phyloP scores from a whole-genome alignment of 1,284 basidiomycete species.

The Microbotryomycetes sp. region DNA sequence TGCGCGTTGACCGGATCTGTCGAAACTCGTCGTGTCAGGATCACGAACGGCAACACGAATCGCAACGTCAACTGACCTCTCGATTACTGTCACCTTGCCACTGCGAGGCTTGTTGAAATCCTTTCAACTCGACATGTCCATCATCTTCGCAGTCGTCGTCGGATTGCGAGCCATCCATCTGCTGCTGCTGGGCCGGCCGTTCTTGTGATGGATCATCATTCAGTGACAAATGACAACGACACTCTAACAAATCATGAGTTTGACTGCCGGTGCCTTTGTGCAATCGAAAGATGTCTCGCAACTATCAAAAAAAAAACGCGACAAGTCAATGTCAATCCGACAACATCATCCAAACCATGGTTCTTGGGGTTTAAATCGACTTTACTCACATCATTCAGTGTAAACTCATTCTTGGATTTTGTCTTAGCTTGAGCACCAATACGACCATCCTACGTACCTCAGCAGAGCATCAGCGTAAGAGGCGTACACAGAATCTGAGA shows the following conservation, averaged over 20 bases:
- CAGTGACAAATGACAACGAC: constrained; percentile 30
- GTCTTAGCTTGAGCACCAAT: not conserved
- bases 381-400: constrained; percentile 66
- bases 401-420: constrained; percentile 63
- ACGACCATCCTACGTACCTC: constrained; percentile 27
- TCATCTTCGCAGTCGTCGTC: constrained; percentile 44
- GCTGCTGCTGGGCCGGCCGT: constrained; percentile 35
- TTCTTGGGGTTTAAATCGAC: too few relatives aligned
- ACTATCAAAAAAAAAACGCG: constrained; percentile 45
- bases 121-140: constrained; percentile 38
- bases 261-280: constrained; percentile 75
- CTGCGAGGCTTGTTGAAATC: constrained; percentile 68
- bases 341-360: too few relatives aligned
- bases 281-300: constrained; percentile 84
- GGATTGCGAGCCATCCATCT: not conserved
- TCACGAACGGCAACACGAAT: constrained; percentile 4
- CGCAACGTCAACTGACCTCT: not conserved
- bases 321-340: too few relatives aligned
- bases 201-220: constrained; percentile 27
- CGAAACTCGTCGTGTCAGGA: constrained; percentile 7
- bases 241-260: constrained; percentile 61
- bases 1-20: constrained; percentile 46
- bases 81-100: constrained; percentile 47
- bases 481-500: not conserved
- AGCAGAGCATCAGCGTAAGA: constrained; percentile 12